Evolutionary conservation across 2,329 filamentous ascomycete species (phyloP).

Genomic region (Neofusicoccum ribis): DNA sequence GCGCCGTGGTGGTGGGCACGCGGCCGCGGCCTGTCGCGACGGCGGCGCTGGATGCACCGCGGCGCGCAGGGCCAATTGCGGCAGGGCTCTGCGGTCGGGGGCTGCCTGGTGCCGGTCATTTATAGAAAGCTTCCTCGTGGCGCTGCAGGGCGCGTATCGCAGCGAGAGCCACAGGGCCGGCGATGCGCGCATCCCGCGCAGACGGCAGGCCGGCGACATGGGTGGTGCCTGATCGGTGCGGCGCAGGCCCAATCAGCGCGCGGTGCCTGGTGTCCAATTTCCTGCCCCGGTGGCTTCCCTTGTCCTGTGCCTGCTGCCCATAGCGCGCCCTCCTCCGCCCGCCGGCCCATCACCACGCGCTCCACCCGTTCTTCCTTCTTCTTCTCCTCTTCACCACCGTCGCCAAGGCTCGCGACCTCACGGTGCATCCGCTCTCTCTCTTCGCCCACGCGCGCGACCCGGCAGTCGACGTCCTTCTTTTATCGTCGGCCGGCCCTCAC

Average conservation of each 20-base stretch:
- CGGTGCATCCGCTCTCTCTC: conserved; percentile 11
- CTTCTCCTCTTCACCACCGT: conserved; percentile 16
- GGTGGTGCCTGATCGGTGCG: not conserved
- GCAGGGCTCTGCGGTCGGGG: not conserved
- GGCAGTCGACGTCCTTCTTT: conserved; percentile 27
- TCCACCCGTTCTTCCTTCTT: not conserved
- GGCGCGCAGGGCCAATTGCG: not conserved
- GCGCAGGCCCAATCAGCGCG: not conserved
- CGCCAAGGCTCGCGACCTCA: conserved; percentile 16
- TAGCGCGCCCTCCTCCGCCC: not conserved
- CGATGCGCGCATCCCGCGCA: not conserved
- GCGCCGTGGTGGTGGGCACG: not conserved
- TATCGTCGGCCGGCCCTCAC: conserved; percentile 22
- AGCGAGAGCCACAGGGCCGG: not conserved
- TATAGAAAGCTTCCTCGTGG: not conserved
- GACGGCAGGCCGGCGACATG: not conserved
- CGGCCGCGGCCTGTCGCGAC: not conserved
- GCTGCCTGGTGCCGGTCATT: not conserved
- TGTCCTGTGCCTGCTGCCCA: not conserved
- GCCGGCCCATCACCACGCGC: not conserved
- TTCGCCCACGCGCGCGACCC: conserved; percentile 16
- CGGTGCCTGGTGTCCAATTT: conserved; percentile 3
- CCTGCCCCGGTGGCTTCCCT: not conserved
- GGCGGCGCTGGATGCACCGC: not conserved
- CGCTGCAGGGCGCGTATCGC: not conserved